Evolutionary conservation across 164 flowering plant species (phyloP).

Genomic region (Sextonia rubra): DNA sequence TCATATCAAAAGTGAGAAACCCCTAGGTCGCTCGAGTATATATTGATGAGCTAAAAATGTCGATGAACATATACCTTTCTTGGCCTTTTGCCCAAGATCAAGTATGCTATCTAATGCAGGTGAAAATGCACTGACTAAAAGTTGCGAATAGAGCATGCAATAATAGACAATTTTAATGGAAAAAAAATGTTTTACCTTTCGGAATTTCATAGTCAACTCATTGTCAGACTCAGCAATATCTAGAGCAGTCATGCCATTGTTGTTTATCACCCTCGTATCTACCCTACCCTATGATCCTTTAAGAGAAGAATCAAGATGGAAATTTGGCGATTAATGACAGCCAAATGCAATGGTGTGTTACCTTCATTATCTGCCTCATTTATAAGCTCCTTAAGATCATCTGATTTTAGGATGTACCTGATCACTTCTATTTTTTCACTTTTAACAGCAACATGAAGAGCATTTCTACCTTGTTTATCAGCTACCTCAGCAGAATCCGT

Average conservation of each 20-base stretch:
- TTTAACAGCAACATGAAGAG: not conserved
- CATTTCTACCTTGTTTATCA: not conserved
- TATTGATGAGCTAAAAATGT: no score
- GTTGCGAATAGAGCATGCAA: no score
- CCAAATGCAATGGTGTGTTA: constrained; percentile 25
- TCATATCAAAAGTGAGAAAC: no score
- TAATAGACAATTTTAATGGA: no score
- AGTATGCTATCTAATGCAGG: no score
- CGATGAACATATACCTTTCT: no score
- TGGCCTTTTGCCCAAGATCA: no score
- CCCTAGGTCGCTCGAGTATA: no score
- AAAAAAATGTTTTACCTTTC: not conserved
- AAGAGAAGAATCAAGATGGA: constrained; percentile 8
- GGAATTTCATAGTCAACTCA: not conserved
- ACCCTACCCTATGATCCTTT: constrained; percentile 1
- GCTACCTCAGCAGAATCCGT: not conserved
- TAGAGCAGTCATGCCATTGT: constrained; percentile 16
- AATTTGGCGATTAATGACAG: constrained; percentile 13
- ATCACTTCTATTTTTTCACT: not conserved
- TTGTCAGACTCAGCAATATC: constrained; percentile 9
- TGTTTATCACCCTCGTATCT: constrained; percentile 4
- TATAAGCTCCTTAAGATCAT: not conserved
- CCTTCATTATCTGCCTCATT: constrained; percentile 1
- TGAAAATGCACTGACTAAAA: no score
- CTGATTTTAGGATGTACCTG: not conserved